Evolutionary conservation across 768 basidiomycete species (phyloP).

Genomic region (Boletus rex-veris): DNA sequence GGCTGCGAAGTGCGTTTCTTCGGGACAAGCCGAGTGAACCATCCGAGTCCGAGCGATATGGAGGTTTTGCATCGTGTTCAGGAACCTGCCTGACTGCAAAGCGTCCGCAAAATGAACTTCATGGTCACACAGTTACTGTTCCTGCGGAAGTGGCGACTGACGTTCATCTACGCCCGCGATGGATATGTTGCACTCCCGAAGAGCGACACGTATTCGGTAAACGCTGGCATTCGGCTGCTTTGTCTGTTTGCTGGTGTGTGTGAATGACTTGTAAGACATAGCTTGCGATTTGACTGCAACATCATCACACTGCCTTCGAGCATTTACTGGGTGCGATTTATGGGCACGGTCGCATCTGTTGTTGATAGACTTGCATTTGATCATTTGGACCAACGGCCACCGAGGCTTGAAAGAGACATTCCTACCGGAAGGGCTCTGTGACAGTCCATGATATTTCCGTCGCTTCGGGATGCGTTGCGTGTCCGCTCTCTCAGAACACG

Average conservation of each 20-base stretch:
- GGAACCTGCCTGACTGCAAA: slow-evolving; percentile 1
- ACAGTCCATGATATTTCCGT: not conserved
- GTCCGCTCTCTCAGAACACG: not conserved
- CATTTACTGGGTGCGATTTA: slow-evolving; percentile 1
- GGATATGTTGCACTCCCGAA: not conserved
- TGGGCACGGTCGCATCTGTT: slow-evolving; percentile 2
- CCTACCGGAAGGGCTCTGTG: not conserved
- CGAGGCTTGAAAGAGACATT: not conserved
- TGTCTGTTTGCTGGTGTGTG: not conserved
- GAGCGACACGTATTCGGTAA: slow-evolving; percentile 5
- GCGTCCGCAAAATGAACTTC: slow-evolving; percentile 11
- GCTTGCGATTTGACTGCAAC: no score
- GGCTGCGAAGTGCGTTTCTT: not conserved
- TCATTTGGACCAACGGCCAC: slow-evolving; percentile 3
- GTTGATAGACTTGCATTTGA: slow-evolving; percentile 17
- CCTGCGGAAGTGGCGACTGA: not conserved
- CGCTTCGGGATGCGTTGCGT: not conserved
- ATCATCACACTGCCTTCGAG: not conserved
- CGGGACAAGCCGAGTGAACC: slow-evolving; percentile 5
- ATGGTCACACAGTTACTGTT: not conserved
- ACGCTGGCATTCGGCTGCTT: not conserved
- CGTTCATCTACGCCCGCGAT: slow-evolving; percentile 1
- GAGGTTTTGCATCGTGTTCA: not conserved
- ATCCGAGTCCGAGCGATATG: slow-evolving; percentile 13
- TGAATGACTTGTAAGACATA: no score